These are phyloP conservation scores for Acacia concinna DNA, from an alignment of 331 rosid genomes.

Conservation along the genomic window DNA sequence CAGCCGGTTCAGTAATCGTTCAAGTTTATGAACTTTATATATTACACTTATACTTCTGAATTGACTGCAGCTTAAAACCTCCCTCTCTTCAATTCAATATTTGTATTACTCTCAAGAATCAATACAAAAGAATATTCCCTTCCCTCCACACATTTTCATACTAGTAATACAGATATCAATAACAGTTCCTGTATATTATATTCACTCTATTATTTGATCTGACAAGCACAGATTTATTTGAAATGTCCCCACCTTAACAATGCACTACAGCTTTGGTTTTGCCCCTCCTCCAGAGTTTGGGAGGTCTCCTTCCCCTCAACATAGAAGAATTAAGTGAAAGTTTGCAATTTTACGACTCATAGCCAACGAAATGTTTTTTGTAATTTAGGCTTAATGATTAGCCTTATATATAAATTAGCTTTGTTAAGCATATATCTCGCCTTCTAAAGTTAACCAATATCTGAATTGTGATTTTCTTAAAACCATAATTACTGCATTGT, in stretches of 20 bases:
- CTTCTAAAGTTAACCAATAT: background rate
- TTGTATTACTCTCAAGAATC: background rate
- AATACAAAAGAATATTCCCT: constrained; percentile 30
- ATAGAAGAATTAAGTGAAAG: background rate
- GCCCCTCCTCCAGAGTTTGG: background rate
- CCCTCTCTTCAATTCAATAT: background rate
- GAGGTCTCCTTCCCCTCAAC: background rate
- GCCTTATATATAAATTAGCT: background rate
- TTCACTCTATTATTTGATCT: background rate
- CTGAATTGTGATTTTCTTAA: background rate
- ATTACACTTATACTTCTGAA: background rate
- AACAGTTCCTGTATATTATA: background rate
- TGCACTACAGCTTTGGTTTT: background rate
- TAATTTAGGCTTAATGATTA: background rate
- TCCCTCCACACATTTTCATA: background rate
- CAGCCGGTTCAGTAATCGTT: too few relatives aligned
- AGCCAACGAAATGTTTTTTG: background rate
- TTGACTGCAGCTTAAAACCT: background rate
- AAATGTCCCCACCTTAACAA: background rate
- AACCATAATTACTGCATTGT: background rate
- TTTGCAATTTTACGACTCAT: background rate
- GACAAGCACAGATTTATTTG: background rate
- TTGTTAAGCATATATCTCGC: background rate
- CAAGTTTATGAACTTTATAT: too few relatives aligned
- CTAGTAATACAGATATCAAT: background rate